These are phyloP conservation scores for Sugiyamaella smithiae DNA, from an alignment of 805 yeast species.

Conservation along the genomic window DNA sequence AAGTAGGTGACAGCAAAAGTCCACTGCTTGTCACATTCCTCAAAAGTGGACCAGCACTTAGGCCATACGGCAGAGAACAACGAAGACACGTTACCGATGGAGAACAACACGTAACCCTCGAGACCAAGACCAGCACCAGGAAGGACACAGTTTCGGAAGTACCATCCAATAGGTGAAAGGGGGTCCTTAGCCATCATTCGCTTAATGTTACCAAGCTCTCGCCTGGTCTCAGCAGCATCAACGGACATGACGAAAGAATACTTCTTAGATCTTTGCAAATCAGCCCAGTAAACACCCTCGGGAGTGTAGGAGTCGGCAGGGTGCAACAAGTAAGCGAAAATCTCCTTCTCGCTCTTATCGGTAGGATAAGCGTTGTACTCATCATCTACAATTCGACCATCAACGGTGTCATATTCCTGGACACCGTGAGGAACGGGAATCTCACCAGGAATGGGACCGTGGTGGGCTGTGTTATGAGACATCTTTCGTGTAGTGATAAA, in stretches of 20 bases:
- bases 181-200: slow-evolving; percentile 34
- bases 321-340: slow-evolving; percentile 33
- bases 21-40: slow-evolving; percentile 36
- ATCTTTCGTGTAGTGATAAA: neutral
- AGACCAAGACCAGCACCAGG: slow-evolving; percentile 40
- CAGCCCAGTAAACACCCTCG: slow-evolving; percentile 41
- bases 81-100: slow-evolving; percentile 35
- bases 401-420: slow-evolving; percentile 39
- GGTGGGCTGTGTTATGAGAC: slow-evolving; percentile 23
- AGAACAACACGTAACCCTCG: slow-evolving; percentile 39
- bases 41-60: slow-evolving; percentile 34
- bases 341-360: slow-evolving; percentile 34
- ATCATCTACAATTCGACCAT: slow-evolving; percentile 31
- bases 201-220: slow-evolving; percentile 28
- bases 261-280: slow-evolving; percentile 32
- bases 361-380: slow-evolving; percentile 22
- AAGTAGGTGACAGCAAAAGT: slow-evolving; percentile 35
- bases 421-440: slow-evolving; percentile 40
- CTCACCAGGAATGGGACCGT: slow-evolving; percentile 35
- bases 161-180: slow-evolving; percentile 35
- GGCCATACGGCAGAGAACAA: slow-evolving; percentile 37
- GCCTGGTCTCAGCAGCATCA: slow-evolving; percentile 29
- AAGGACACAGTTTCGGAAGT: slow-evolving; percentile 35
- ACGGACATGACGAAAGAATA: slow-evolving; percentile 29
- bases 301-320: slow-evolving; percentile 34